phyloP scores from a whole-genome alignment of 495 filamentous ascomycete species.

The Aspergillus coremiiformis region DNA sequence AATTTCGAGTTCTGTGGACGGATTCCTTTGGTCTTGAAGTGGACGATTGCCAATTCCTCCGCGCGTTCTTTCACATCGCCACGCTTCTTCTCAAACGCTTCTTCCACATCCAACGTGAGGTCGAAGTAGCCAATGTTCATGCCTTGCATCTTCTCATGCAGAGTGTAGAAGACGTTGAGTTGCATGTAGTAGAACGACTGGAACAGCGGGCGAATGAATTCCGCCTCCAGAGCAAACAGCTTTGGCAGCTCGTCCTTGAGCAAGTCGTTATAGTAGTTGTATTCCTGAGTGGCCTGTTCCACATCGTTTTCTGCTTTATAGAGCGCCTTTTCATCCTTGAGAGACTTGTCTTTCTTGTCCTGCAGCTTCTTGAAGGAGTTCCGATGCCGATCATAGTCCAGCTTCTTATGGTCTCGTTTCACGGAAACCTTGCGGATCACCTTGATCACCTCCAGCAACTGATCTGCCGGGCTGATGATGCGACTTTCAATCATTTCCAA shows the following conservation, averaged over 20 bases:
- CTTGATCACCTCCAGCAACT: slow-evolving; percentile 92
- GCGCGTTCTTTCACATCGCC: slow-evolving; percentile 76
- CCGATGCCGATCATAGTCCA: slow-evolving; percentile 88
- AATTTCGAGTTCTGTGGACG: slow-evolving; percentile 44
- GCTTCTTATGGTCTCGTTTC: slow-evolving; percentile 95
- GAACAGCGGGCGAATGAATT: slow-evolving; percentile 96
- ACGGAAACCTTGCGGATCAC: slow-evolving; percentile 77
- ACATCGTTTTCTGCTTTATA: slow-evolving; percentile 93
- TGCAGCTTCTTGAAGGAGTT: slow-evolving; percentile 83
- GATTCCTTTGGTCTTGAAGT: slow-evolving; percentile 78
- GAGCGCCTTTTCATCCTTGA: slow-evolving; percentile 95
- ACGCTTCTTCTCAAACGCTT: slow-evolving; percentile 79
- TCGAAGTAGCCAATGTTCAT: slow-evolving; percentile 98
- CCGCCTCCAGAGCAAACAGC: slow-evolving; percentile 83
- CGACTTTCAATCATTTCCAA: slow-evolving; percentile 95
- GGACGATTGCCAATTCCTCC: slow-evolving; percentile 70
- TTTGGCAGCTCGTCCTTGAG: slow-evolving; percentile 93
- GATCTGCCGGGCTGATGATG: slow-evolving; percentile 88
- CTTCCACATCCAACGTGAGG: slow-evolving; percentile 79
- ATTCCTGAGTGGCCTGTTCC: slow-evolving; percentile 89
- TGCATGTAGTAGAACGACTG: slow-evolving; percentile 99
- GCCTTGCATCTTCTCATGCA: slow-evolving; percentile 95
- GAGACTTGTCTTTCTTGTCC: slow-evolving; percentile 92
- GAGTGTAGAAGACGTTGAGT: slow-evolving; percentile 97
- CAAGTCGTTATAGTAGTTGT: slow-evolving; percentile 92